These are phyloP conservation scores for Hericium alpestre DNA, from an alignment of 768 basidiomycete species.

Conservation along the genomic window DNA sequence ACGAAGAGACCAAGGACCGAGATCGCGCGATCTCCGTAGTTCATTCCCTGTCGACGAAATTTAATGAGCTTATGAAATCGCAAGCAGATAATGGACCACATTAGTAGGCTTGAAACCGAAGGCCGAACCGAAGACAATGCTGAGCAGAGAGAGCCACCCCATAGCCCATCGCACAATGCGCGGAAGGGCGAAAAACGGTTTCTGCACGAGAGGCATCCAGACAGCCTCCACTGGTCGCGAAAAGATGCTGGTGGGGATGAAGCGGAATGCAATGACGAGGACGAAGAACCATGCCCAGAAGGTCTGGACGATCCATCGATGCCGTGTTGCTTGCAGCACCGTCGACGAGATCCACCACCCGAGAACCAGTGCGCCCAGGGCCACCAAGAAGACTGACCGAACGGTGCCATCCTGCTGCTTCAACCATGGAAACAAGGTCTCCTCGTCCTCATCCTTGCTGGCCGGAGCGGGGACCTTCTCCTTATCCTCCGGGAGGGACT, in stretches of 20 bases:
- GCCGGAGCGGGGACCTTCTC: not conserved
- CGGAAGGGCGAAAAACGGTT: conserved; percentile 56
- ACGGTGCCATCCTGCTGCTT: conserved; percentile 7
- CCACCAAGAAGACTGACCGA: conserved; percentile 36
- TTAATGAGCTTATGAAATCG: not conserved
- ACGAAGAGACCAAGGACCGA: conserved; percentile 70
- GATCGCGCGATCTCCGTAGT: conserved; percentile 71
- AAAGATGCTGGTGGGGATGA: conserved; percentile 61
- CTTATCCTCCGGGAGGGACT: conserved; percentile 18
- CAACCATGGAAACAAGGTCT: conserved; percentile 5
- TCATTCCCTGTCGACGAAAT: conserved; percentile 33
- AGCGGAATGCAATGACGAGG: conserved; percentile 73
- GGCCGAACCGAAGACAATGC: conserved; percentile 74
- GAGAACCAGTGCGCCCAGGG: conserved; percentile 41
- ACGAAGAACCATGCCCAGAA: conserved; percentile 79
- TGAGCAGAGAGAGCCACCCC: conserved; percentile 73
- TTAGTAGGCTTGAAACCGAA: conserved; percentile 63
- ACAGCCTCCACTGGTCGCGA: conserved; percentile 60
- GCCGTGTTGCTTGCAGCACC: conserved; percentile 55
- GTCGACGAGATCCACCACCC: conserved; percentile 84
- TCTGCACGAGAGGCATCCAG: conserved; percentile 56
- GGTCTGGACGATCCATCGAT: conserved; percentile 77
- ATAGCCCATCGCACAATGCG: conserved; percentile 44
- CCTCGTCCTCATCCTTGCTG: not conserved
- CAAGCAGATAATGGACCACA: conserved; percentile 26